Base-by-base conservation (phyloP, 108 stramenopile genomes). In the Fragilariopsis cylindrus region DNA sequence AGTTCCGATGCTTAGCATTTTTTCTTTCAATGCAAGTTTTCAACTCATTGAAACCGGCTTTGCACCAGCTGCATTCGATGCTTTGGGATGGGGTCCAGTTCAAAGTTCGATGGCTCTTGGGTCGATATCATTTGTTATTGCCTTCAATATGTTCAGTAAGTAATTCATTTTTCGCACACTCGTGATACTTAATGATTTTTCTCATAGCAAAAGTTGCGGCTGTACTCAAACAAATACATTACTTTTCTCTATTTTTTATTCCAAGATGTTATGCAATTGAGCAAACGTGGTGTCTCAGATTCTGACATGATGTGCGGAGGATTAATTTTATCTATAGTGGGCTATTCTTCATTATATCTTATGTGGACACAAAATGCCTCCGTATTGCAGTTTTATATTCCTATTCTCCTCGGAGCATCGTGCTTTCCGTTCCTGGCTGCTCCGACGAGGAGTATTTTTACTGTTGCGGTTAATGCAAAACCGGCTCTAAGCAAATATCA, bases 1-100 rank as follows among this genome's bases (percentile, higher is more conserved):
- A 71, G 69, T 92, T 5, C 88, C 91, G 8, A 73, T 87, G 40
- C 64, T 89, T 19, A 76, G 80, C 16, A 81, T 90, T 15, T 88
- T 92, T 56, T 65, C 56, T 1, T 82, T 88, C 76, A 92, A 92
- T 74, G 77, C 87, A 21, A 81, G 76, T 66, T 92, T 88, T 72
- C 88, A 90, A 56, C 76, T 92, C 70, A 87, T 90, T 53, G 91
- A 92, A 76, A 90, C 91, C 16, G 88, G 77, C 3, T 74, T 92
- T 18, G 88, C 91, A 3, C 87, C 91, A 9, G 87, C 83, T 47
- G 82, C 84, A 13, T 63, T 40, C 13, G 80, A 92, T 81, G 84
- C 81, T 54, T 56, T 92, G 57, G 83, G 76, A 42, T 89, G 88
- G 90, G 80, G 82, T 15, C 58, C 91, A 6, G 82, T 87, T 40